phyloP scores from a whole-genome alignment of 2,329 filamentous ascomycete genomes.

The Cladobotryum mycophilum region DNA sequence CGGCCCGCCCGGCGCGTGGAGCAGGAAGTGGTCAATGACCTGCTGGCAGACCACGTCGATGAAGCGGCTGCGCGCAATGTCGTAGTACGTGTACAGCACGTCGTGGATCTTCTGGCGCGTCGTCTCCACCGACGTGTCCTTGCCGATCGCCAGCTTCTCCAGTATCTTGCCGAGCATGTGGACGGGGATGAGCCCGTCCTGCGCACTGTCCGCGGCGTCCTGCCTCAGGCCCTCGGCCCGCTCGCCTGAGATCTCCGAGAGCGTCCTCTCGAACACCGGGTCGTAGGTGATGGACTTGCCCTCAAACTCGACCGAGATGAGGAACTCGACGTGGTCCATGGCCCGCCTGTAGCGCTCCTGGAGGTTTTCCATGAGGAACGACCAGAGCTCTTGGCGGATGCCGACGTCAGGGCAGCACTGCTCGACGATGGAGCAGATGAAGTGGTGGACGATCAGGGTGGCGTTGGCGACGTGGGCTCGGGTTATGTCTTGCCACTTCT shows the following conservation, averaged over 20 bases:
- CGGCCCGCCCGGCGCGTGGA: slow-evolving; percentile 43
- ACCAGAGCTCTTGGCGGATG: slow-evolving; percentile 37
- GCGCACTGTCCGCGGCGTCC: background rate
- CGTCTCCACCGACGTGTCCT: slow-evolving; percentile 24
- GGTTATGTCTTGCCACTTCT: slow-evolving; percentile 46
- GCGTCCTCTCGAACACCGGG: slow-evolving; percentile 12
- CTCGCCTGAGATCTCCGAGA: slow-evolving; percentile 14
- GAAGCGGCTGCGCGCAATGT: slow-evolving; percentile 54
- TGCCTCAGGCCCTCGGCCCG: background rate
- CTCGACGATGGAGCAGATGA: slow-evolving; percentile 39
- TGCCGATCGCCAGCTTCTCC: background rate
- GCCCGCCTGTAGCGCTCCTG: slow-evolving; percentile 39
- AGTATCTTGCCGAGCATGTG: background rate
- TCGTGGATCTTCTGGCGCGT: slow-evolving; percentile 51
- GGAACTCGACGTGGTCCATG: slow-evolving; percentile 41
- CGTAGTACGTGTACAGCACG: slow-evolving; percentile 55
- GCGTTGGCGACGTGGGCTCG: slow-evolving; percentile 44
- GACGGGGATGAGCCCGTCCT: background rate
- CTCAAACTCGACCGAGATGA: slow-evolving; percentile 33
- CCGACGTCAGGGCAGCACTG: slow-evolving; percentile 36
- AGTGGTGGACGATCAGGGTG: slow-evolving; percentile 46
- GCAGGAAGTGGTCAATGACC: slow-evolving; percentile 46
- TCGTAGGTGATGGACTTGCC: slow-evolving; percentile 20
- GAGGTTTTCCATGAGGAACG: slow-evolving; percentile 41
- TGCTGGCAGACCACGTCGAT: slow-evolving; percentile 58